Percentiles rank a stretch among this genome's conserved stretches.
Evolutionary conservation across 1,284 basidiomycete genomes (phyloP).

Genomic region (Cryptococcus jaspeensis): DNA sequence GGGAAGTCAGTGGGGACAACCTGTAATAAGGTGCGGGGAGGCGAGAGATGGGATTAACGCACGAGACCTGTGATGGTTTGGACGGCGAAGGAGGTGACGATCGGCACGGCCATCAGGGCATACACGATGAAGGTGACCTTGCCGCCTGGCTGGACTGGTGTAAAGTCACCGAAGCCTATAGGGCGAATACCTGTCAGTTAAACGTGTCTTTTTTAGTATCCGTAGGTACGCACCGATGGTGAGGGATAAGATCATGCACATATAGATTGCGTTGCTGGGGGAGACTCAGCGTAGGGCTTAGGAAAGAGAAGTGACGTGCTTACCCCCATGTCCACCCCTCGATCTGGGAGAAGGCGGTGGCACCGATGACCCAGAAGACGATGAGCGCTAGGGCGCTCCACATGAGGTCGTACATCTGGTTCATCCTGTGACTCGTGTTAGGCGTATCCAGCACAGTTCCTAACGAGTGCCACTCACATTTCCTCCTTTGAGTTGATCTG

Average conservation of each 20-base stretch:
- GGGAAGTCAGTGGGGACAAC: neutral
- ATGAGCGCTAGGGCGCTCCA: slow-evolving; percentile 44
- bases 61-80: slow-evolving; percentile 52
- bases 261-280: slow-evolving; percentile 33
- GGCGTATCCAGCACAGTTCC: neutral
- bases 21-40: neutral
- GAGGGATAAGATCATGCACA: slow-evolving; percentile 43
- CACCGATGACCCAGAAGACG: slow-evolving; percentile 50
- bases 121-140: slow-evolving; percentile 52
- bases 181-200: neutral
- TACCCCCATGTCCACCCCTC: slow-evolving; percentile 50
- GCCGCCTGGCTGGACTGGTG: slow-evolving; percentile 38
- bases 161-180: slow-evolving; percentile 46
- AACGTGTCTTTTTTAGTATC: too few relatives aligned
- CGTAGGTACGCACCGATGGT: slow-evolving; percentile 43
- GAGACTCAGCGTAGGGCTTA: neutral
- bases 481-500: slow-evolving; percentile 46
- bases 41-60: slow-evolving; percentile 12
- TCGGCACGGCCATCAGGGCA: slow-evolving; percentile 51
- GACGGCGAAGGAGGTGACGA: slow-evolving; percentile 54
- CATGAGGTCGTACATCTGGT: slow-evolving; percentile 46
- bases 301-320: neutral
- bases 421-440: slow-evolving; percentile 28
- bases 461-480: slow-evolving; percentile 24
- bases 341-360: slow-evolving; percentile 42